Evolutionary conservation across 371 early-diverging fungal species (phyloP).

Genomic region (Lichtheimia ramosa): DNA sequence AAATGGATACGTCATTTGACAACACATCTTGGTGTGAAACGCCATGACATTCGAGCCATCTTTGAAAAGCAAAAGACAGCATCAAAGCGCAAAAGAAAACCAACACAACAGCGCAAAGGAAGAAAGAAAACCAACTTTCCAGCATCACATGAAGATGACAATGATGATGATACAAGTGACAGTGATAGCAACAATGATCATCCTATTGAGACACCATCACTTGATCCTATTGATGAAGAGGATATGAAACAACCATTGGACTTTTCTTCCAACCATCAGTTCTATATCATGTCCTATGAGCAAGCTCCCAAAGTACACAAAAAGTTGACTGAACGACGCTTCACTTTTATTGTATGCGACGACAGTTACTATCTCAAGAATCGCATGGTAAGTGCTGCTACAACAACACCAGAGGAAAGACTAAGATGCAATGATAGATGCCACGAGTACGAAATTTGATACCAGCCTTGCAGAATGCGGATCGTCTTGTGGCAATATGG

Average conservation of each 20-base stretch:
- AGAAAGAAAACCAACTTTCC: not conserved
- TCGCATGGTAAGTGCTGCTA: conserved; percentile 19
- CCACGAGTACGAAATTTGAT: conserved; percentile 9
- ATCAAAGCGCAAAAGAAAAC: not conserved
- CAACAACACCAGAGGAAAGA: no score
- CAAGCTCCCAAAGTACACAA: conserved; percentile 24
- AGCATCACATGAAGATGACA: not conserved
- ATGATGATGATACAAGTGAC: not conserved
- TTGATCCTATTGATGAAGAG: conserved; percentile 24
- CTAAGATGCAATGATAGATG: no score
- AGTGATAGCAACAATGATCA: conserved; percentile 18
- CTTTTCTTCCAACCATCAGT: conserved; percentile 11
- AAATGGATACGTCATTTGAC: conserved; percentile 26
- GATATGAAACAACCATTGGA: conserved; percentile 45
- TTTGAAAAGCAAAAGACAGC: not conserved
- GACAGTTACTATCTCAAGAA: conserved; percentile 63
- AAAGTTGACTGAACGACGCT: conserved; percentile 32
- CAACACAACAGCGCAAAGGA: not conserved
- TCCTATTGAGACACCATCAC: conserved; percentile 7
- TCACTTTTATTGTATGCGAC: conserved; percentile 32
- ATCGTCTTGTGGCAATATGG: conserved; percentile 43
- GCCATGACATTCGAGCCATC: conserved; percentile 31
- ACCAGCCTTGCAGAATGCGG: conserved; percentile 24
- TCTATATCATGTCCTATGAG: conserved; percentile 47
- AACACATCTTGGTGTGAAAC: conserved; percentile 40